phyloP scores from a whole-genome alignment of 1,284 basidiomycete species.

The Cryptococcus sp. region DNA sequence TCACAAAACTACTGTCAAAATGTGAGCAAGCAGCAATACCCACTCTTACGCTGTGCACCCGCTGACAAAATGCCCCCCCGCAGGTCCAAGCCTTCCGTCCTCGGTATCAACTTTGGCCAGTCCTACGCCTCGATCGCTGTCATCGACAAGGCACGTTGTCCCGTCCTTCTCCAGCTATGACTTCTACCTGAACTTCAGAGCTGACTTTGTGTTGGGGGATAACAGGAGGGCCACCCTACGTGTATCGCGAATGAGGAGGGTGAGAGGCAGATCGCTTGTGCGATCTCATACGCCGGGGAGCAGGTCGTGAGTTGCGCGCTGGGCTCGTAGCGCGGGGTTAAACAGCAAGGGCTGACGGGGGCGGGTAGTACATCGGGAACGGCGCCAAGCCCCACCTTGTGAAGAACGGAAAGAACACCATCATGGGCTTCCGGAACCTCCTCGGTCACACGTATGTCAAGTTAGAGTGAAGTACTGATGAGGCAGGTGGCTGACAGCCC shows the following conservation, averaged over 20 bases:
- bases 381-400: conserved; percentile 93
- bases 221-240: conserved; percentile 78
- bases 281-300: conserved; percentile 85
- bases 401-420: conserved; percentile 92
- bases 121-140: conserved; percentile 93
- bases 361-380: conserved; percentile 83
- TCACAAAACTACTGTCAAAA: not conserved
- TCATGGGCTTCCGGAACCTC: conserved; percentile 88
- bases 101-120: conserved; percentile 98
- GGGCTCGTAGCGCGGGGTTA: not conserved
- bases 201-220: not conserved
- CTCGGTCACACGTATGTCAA: conserved; percentile 73
- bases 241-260: conserved; percentile 99
- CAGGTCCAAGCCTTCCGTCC: conserved; percentile 49
- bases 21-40: not conserved
- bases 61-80: not conserved
- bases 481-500: not conserved
- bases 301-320: conserved; percentile 66
- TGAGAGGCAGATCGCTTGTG: conserved; percentile 94
- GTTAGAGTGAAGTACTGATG: not conserved
- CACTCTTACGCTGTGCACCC: not conserved
- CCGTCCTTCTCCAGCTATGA: not conserved
- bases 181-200: not conserved
- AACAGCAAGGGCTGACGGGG: not conserved
- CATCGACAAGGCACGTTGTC: conserved; percentile 72